These are phyloP conservation scores for Margaritispora aquatica DNA, from an alignment of 495 filamentous ascomycete species.

Conservation along the genomic window DNA sequence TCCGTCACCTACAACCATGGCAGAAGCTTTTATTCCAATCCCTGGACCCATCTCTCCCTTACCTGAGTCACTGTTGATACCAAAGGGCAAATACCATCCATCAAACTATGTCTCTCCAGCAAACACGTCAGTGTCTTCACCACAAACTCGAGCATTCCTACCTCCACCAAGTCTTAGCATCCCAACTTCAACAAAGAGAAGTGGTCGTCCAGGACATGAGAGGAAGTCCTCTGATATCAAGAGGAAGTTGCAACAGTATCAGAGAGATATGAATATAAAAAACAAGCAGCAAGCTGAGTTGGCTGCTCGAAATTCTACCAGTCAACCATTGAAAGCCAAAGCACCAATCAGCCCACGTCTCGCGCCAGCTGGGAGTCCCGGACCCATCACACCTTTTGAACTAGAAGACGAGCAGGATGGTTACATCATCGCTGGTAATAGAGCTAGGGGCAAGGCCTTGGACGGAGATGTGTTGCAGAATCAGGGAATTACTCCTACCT, in stretches of 20 bases:
- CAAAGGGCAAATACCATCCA: slow-evolving; percentile 50
- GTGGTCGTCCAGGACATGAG: slow-evolving; percentile 25
- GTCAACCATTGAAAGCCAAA: slow-evolving; percentile 11
- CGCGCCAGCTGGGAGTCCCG: slow-evolving; percentile 64
- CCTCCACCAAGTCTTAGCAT: slow-evolving; percentile 11
- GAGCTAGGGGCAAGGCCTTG: background rate
- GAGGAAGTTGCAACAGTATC: slow-evolving; percentile 49
- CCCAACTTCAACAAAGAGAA: too few species aligned
- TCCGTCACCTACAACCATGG: background rate
- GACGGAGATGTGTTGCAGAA: background rate
- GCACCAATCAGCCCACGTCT: slow-evolving; percentile 50
- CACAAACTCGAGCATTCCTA: slow-evolving; percentile 10
- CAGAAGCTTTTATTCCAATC: background rate
- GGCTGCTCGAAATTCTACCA: slow-evolving; percentile 31
- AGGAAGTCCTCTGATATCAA: slow-evolving; percentile 36
- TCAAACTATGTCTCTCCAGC: slow-evolving; percentile 37
- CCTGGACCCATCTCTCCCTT: background rate
- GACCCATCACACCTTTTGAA: slow-evolving; percentile 70
- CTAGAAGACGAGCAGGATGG: slow-evolving; percentile 42
- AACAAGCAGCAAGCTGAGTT: slow-evolving; percentile 44
- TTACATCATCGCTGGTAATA: slow-evolving; percentile 14
- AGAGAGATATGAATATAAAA: slow-evolving; percentile 55
- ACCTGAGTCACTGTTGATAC: slow-evolving; percentile 24
- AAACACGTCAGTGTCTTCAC: background rate
- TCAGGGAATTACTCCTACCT: background rate